A percentile compares a stretch with the other conserved stretches of the same genome.
These are phyloP conservation scores for Entomophthora muscae DNA, from an alignment of 371 early-diverging fungal species.

Conservation along the genomic window DNA sequence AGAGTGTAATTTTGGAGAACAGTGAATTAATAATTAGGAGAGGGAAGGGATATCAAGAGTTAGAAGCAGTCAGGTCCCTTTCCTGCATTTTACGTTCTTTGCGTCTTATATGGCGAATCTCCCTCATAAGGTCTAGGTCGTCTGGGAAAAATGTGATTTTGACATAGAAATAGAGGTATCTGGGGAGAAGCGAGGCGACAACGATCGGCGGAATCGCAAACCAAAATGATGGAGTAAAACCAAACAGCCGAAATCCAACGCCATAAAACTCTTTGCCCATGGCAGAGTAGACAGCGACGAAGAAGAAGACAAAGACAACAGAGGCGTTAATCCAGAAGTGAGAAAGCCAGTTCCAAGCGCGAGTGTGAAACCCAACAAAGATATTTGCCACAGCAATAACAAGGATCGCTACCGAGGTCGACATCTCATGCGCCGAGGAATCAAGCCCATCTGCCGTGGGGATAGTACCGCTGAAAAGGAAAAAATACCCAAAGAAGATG, in stretches of 20 bases:
- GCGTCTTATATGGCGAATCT: slow-evolving; percentile 18
- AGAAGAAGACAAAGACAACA: slow-evolving; percentile 24
- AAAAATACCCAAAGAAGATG: slow-evolving; percentile 36
- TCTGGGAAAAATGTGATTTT: slow-evolving; percentile 45
- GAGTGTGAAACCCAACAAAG: slow-evolving; percentile 47
- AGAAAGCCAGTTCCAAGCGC: slow-evolving; percentile 53
- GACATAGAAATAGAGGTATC: slow-evolving; percentile 35
- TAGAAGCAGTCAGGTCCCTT: too few relatives aligned
- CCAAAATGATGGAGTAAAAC: slow-evolving; percentile 50
- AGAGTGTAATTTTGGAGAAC: too few relatives aligned
- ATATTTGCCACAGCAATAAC: slow-evolving; percentile 50
- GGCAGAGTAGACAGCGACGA: slow-evolving; percentile 34
- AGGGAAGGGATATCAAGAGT: too few relatives aligned
- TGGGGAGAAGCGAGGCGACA: slow-evolving; percentile 38
- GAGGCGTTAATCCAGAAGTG: slow-evolving; percentile 23
- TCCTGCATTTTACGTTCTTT: too few relatives aligned
- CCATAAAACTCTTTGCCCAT: slow-evolving; percentile 29
- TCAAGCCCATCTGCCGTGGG: slow-evolving; percentile 20
- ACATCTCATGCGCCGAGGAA: slow-evolving; percentile 28
- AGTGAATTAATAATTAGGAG: too few relatives aligned
- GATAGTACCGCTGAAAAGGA: slow-evolving; percentile 19
- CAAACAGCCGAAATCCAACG: slow-evolving; percentile 35
- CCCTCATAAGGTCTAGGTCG: slow-evolving; percentile 49
- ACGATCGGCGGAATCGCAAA: slow-evolving; percentile 32
- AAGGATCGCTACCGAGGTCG: slow-evolving; percentile 36